These are phyloP conservation scores for Zygoascus sp. DNA, from an alignment of 1,139 yeast species.

Conservation along the genomic window DNA sequence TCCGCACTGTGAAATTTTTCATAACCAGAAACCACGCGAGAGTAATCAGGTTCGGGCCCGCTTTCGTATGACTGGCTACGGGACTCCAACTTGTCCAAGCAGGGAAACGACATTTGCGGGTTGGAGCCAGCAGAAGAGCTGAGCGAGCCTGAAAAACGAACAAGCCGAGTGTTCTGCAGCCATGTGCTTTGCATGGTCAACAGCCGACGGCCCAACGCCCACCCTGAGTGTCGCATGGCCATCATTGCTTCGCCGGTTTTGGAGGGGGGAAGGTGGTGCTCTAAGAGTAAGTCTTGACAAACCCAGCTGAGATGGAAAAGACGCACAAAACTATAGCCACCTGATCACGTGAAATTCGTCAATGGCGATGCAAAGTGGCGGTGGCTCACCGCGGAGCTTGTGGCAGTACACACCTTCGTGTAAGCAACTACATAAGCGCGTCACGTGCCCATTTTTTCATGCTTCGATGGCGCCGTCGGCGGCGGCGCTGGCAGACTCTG, in stretches of 20 bases:
- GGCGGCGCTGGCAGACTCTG: not conserved
- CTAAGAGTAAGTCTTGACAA: not conserved
- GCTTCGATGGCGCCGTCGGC: no score
- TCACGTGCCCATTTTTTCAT: not conserved
- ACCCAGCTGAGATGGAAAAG: not conserved
- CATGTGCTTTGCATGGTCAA: not conserved
- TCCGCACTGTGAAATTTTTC: constrained; percentile 49
- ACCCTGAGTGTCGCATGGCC: not conserved
- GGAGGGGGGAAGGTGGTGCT: no score
- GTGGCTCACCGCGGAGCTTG: not conserved
- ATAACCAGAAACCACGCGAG: constrained; percentile 66
- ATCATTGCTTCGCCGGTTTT: not conserved
- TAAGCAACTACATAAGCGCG: not conserved
- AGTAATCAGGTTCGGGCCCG: constrained; percentile 85
- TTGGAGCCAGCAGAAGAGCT: constrained; percentile 35
- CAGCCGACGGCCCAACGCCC: not conserved
- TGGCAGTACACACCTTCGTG: no score
- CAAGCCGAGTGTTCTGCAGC: not conserved
- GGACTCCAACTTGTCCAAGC: constrained; percentile 73
- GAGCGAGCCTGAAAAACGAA: constrained; percentile 5
- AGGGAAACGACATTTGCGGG: constrained; percentile 76
- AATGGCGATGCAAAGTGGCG: not conserved
- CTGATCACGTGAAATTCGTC: constrained; percentile 1
- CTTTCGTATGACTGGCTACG: constrained; percentile 50
- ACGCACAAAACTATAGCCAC: not conserved